Percentiles rank a stretch among this genome's conserved stretches.
These are phyloP conservation scores for Hamamelis virginiana DNA, from an alignment of 164 flowering plant genomes.

Conservation along the genomic window DNA sequence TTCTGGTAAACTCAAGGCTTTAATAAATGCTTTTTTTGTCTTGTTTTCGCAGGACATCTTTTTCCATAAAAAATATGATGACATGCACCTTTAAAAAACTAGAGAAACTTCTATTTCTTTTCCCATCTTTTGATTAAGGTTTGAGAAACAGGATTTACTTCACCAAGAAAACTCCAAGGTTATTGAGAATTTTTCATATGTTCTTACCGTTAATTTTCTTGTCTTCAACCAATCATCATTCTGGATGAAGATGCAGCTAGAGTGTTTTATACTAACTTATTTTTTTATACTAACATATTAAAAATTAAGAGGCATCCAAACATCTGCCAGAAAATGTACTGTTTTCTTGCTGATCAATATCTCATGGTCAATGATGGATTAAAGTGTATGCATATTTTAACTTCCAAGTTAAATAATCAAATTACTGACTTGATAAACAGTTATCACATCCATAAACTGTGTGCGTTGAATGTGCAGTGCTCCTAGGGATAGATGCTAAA, in stretches of 20 bases:
- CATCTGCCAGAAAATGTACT: neutral
- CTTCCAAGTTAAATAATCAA: neutral
- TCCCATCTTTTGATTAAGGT: neutral
- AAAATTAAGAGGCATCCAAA: neutral
- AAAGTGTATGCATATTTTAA: neutral
- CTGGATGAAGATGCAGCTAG: neutral
- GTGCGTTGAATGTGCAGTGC: slow-evolving; percentile 37
- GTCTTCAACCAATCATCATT: neutral
- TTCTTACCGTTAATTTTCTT: too few species aligned
- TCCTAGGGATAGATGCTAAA: slow-evolving; percentile 52
- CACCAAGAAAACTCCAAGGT: too few species aligned
- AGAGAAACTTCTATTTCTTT: neutral
- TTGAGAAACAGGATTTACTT: too few species aligned
- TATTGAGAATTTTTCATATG: too few species aligned
- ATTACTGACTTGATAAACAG: neutral
- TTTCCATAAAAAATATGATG: too few species aligned
- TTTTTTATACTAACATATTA: neutral
- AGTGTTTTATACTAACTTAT: neutral
- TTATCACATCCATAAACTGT: neutral
- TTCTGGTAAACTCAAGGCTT: neutral
- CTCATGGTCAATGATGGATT: neutral
- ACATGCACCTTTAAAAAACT: neutral
- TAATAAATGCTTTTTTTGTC: too few species aligned
- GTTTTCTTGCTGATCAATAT: neutral
- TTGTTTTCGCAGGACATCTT: too few species aligned